Evolutionary conservation across 768 basidiomycete species (phyloP).

Genomic region (Podaxis sp.): DNA sequence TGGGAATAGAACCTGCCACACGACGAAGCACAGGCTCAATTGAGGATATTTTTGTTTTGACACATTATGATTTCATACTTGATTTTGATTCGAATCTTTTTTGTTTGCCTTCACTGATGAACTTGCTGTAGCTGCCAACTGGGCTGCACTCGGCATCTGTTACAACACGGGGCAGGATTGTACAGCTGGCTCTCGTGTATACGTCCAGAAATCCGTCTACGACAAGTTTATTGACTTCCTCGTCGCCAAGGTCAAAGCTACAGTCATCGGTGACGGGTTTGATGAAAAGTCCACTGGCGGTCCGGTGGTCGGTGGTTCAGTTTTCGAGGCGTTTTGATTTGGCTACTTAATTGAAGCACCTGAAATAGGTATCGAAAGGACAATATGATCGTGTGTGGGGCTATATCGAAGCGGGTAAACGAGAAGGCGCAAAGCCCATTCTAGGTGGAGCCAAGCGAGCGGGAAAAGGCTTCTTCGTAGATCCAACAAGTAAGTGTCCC

Average conservation of each 20-base stretch:
- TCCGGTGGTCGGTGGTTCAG: conserved; percentile 58
- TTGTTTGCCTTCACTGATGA: neutral
- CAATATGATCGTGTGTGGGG: conserved; percentile 85
- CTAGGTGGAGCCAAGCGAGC: conserved; percentile 78
- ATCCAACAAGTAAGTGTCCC: conserved; percentile 72
- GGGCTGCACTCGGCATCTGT: conserved; percentile 82
- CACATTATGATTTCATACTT: neutral
- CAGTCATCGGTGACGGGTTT: conserved; percentile 78
- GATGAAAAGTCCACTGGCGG: conserved; percentile 73
- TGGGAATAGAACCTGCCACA: neutral
- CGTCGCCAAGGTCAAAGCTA: conserved; percentile 60
- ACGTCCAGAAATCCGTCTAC: conserved; percentile 84
- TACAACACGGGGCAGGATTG: conserved; percentile 94
- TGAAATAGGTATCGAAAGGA: conserved; percentile 63
- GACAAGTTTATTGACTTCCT: conserved; percentile 75
- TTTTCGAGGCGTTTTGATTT: conserved; percentile 1
- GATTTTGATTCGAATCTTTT: neutral
- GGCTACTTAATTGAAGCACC: neutral
- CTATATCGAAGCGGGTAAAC: conserved; percentile 84
- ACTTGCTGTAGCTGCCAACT: conserved; percentile 59
- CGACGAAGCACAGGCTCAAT: neutral
- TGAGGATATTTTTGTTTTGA: conserved; percentile 3
- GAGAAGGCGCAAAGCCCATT: conserved; percentile 73
- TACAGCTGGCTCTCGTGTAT: conserved; percentile 86
- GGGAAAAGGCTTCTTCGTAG: conserved; percentile 81